Evolutionary conservation across 768 basidiomycete genomes (phyloP).

Genomic region (Lactarius tabidus): DNA sequence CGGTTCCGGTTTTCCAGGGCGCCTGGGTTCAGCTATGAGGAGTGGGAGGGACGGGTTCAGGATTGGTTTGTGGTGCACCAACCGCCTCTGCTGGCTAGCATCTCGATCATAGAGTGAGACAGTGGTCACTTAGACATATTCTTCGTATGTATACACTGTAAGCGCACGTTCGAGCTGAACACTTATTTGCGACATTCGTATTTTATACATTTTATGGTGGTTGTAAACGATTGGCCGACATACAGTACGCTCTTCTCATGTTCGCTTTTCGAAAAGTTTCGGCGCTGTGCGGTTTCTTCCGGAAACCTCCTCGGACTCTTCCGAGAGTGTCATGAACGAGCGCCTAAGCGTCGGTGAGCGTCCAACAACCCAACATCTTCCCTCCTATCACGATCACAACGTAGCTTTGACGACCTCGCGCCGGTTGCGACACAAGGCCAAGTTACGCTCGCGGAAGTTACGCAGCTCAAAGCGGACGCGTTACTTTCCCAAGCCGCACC

Average conservation of each 20-base stretch:
- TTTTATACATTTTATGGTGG: no score
- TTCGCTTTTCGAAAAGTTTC: no score
- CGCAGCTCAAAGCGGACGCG: background rate
- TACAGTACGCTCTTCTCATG: no score
- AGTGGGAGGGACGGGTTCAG: background rate
- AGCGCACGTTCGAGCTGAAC: background rate
- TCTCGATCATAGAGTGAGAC: background rate
- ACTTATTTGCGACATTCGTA: slow-evolving; percentile 10
- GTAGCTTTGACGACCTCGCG: background rate
- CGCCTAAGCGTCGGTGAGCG: no score
- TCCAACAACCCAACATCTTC: background rate
- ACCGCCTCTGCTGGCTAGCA: background rate
- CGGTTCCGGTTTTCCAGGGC: slow-evolving; percentile 16
- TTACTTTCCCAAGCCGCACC: background rate
- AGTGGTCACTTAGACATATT: background rate
- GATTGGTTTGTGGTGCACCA: slow-evolving; percentile 4
- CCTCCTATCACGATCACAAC: background rate
- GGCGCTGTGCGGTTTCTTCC: no score
- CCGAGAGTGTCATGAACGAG: no score
- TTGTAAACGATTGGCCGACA: no score
- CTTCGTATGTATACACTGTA: background rate
- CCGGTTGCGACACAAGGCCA: background rate
- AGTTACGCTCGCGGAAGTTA: background rate
- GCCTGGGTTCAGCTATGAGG: background rate
- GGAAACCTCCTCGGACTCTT: no score